A percentile compares a stretch with the other conserved stretches of the same genome.
Evolutionary conservation across 2,329 filamentous ascomycete species (phyloP).

Genomic region (Amylocarpus encephaloides): DNA sequence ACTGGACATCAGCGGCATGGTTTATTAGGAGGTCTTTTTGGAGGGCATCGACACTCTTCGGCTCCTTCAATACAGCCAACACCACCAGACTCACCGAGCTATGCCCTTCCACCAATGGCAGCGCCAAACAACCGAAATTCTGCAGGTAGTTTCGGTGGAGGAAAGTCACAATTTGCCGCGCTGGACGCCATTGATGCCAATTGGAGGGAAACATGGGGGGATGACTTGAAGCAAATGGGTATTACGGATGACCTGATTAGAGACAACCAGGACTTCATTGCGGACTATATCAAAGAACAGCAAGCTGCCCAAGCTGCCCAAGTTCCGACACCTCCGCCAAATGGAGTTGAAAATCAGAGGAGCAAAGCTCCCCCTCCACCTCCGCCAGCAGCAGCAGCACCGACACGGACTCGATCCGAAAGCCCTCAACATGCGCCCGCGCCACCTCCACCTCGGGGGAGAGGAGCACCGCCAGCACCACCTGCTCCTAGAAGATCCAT

Average conservation of each 20-base stretch:
- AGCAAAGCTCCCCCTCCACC: conserved; percentile 56
- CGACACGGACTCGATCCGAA: conserved; percentile 30
- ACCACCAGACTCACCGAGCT: conserved; percentile 51
- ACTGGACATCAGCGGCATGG: conserved; percentile 36
- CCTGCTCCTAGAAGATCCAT: conserved; percentile 55
- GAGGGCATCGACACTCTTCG: conserved; percentile 52
- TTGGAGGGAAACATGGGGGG: conserved; percentile 61
- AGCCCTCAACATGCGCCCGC: conserved; percentile 25
- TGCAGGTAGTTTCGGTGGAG: conserved; percentile 42
- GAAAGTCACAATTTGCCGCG: conserved; percentile 52
- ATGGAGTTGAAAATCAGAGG: conserved; percentile 39
- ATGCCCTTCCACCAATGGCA: conserved; percentile 32
- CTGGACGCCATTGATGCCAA: conserved; percentile 58
- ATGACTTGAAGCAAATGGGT: conserved; percentile 56
- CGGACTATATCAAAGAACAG: conserved; percentile 56
- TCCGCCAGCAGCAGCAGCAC: conserved; percentile 47
- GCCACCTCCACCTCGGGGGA: conserved; percentile 24
- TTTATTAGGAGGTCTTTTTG: conserved; percentile 56
- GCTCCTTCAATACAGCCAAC: conserved; percentile 39
- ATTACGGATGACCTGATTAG: conserved; percentile 61
- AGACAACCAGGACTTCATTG: conserved; percentile 63
- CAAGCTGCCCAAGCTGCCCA: conserved; percentile 41
- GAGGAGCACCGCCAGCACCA: conserved; percentile 44
- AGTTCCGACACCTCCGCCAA: conserved; percentile 33
- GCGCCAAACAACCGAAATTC: conserved; percentile 34